phyloP scores from a whole-genome alignment of 2,329 filamentous ascomycete genomes.

The Botryotinia globosa region DNA sequence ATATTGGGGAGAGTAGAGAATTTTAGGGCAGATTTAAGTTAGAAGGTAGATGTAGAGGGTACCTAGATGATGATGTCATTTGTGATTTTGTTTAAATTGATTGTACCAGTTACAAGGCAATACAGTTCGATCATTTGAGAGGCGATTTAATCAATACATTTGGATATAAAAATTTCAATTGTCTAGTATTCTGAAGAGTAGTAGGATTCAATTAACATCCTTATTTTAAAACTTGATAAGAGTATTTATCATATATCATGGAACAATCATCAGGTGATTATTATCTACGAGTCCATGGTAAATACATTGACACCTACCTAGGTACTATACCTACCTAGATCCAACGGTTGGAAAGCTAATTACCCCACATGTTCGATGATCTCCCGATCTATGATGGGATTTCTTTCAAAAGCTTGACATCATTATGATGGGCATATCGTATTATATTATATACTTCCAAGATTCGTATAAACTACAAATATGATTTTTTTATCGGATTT shows the following conservation, averaged over 20 bases:
- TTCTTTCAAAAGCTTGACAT: background rate
- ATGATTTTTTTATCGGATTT: background rate
- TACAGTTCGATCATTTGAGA: background rate
- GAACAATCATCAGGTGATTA: too few species aligned
- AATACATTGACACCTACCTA: background rate
- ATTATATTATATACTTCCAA: background rate
- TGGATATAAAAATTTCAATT: background rate
- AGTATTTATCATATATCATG: background rate
- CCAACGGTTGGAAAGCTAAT: background rate
- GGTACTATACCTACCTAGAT: background rate
- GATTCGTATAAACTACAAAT: background rate
- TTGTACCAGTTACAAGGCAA: too few species aligned
- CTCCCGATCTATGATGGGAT: background rate
- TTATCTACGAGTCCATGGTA: too few species aligned
- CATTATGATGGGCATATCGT: background rate
- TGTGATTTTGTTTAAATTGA: background rate
- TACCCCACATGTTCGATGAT: background rate
- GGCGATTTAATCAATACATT: background rate
- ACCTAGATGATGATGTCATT: conserved; percentile 1
- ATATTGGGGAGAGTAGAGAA: conserved; percentile 79
- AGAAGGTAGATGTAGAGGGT: background rate
- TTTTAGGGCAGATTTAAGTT: conserved; percentile 49
- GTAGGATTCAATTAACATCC: too few species aligned
- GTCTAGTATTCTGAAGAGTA: too few species aligned
- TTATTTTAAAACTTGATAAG: too few species aligned